Evolutionary conservation across 1,284 basidiomycete species (phyloP).

Genomic region (Anthracocystis walkeri): DNA sequence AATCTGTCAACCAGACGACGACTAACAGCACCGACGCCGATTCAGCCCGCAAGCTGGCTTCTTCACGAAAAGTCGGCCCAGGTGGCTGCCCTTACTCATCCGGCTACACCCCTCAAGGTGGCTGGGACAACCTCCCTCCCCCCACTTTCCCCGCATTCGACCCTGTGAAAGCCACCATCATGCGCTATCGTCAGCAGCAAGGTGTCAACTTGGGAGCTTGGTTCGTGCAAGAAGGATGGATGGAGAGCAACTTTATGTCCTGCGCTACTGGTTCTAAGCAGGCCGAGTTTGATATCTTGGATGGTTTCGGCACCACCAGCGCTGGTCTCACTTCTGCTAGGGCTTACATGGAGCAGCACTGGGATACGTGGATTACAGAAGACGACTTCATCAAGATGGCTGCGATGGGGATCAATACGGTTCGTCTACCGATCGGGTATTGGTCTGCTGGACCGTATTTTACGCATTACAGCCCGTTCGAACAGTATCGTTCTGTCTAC

Average conservation of each 20-base stretch:
- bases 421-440: constrained; percentile 69
- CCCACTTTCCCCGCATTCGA: constrained; percentile 62
- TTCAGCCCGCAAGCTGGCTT: constrained; percentile 34
- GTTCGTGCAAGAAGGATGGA: constrained; percentile 83
- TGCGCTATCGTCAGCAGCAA: constrained; percentile 65
- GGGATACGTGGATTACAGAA: constrained; percentile 81
- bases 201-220: constrained; percentile 62
- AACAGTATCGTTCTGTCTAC: constrained; percentile 76
- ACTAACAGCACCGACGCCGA: constrained; percentile 8
- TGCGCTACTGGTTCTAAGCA: constrained; percentile 75
- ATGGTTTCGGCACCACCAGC: constrained; percentile 74
- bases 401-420: constrained; percentile 69
- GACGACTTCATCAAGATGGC: constrained; percentile 70
- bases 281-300: constrained; percentile 72
- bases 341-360: constrained; percentile 77
- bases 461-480: constrained; percentile 75
- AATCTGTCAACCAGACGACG: constrained; percentile 23
- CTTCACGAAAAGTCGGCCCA: constrained; percentile 53
- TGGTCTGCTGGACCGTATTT: constrained; percentile 70
- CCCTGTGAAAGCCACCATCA: constrained; percentile 61
- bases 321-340: constrained; percentile 71
- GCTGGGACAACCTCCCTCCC: constrained; percentile 48
- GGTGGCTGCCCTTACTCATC: constrained; percentile 59
- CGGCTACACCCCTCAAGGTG: constrained; percentile 61
- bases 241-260: constrained; percentile 78